Evolutionary conservation across 192 early-diverging fungal species (phyloP).

Genomic region (Mortierella antarctica): DNA sequence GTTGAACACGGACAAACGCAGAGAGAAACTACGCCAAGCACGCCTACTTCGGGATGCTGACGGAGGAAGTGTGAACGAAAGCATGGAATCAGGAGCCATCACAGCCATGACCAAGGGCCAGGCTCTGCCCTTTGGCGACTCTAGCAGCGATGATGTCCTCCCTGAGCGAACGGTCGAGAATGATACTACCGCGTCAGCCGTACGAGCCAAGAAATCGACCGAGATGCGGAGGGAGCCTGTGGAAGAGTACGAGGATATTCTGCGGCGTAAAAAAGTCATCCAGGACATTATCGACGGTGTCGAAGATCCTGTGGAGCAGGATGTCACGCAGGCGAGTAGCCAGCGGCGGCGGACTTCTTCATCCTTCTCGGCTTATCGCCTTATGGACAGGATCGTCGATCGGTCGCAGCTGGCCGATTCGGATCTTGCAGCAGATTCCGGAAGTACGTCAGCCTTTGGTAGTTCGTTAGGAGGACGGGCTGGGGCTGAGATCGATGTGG

Average conservation of each 20-base stretch:
- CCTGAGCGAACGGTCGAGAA: not conserved
- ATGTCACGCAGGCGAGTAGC: not conserved
- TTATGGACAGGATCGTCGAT: constrained; percentile 14
- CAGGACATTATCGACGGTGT: constrained; percentile 40
- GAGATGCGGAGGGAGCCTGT: not conserved
- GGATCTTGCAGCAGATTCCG: not conserved
- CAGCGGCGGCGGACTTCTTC: not conserved
- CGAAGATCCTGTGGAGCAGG: not conserved
- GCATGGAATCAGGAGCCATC: not conserved
- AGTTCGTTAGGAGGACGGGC: not conserved
- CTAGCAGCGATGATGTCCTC: not conserved
- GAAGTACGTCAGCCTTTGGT: not conserved
- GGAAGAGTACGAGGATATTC: constrained; percentile 31
- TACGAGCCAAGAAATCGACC: not conserved
- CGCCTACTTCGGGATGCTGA: not conserved
- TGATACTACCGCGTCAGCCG: not conserved
- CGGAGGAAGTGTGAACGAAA: not conserved
- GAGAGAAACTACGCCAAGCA: constrained; percentile 13
- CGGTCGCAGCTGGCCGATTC: not conserved
- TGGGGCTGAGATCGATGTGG: constrained; percentile 2
- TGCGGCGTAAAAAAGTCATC: constrained; percentile 34
- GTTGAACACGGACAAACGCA: constrained; percentile 30
- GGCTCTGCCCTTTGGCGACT: constrained; percentile 16
- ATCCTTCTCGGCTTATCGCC: not conserved
- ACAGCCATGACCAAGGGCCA: constrained; percentile 4